These are phyloP conservation scores for Pestalotiopsis sp. DNA, from an alignment of 2,329 filamentous ascomycete genomes.

Conservation along the genomic window DNA sequence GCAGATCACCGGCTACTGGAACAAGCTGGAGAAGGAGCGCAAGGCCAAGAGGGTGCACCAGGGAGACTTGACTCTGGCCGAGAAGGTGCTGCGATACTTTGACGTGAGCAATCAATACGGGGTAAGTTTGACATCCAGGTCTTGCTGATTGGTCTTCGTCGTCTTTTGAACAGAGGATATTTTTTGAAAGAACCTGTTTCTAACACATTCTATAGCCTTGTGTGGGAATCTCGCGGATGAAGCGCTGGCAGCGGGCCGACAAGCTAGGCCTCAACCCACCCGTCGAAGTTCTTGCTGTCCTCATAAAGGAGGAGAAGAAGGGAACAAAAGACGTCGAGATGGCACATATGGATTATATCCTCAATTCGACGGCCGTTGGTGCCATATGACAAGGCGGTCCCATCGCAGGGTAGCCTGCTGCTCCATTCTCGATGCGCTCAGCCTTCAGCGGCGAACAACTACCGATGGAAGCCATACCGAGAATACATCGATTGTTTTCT, in stretches of 20 bases:
- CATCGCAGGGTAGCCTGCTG: not conserved
- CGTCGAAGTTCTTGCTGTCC: constrained; percentile 84
- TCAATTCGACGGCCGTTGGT: constrained; percentile 51
- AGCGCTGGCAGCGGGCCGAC: constrained; percentile 87
- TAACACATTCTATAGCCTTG: constrained; percentile 66
- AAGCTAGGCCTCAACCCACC: constrained; percentile 83
- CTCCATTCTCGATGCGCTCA: too few relatives aligned
- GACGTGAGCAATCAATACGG: constrained; percentile 92
- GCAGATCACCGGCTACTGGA: constrained; percentile 80
- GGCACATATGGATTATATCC: constrained; percentile 74
- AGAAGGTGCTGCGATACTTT: constrained; percentile 90
- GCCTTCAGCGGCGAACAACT: not conserved
- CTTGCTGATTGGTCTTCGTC: not conserved
- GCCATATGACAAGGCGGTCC: not conserved
- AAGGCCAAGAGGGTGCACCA: constrained; percentile 77
- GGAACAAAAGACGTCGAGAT: constrained; percentile 58
- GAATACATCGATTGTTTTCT: not conserved
- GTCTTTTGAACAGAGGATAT: not conserved
- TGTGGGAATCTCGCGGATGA: constrained; percentile 78
- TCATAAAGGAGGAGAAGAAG: constrained; percentile 70
- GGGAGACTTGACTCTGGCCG: constrained; percentile 67
- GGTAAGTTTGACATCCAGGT: constrained; percentile 53
- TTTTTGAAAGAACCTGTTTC: constrained; percentile 11
- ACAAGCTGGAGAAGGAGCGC: constrained; percentile 68
- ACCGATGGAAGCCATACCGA: not conserved